Conservation (phyloP, 2,329 filamentous ascomycete genomes). For the Diplodia intermedia region DNA sequence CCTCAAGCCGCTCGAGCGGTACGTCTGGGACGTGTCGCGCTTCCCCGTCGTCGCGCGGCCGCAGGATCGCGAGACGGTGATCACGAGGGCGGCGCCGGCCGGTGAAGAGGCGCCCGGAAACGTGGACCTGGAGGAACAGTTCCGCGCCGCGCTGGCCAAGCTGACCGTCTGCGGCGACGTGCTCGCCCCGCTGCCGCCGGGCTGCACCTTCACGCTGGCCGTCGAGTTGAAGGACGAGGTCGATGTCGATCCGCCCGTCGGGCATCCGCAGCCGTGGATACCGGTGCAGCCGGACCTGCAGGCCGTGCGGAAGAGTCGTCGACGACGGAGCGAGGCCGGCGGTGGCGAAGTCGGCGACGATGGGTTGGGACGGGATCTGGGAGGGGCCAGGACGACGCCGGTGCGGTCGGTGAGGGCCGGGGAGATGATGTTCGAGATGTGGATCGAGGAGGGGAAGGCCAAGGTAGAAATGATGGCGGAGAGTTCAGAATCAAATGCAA, state of each 20-base stretch:
- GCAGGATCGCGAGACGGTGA: conserved; percentile 58
- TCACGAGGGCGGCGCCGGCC: conserved; percentile 44
- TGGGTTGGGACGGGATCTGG: conserved; percentile 50
- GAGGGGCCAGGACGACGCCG: conserved; percentile 64
- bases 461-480: conserved; percentile 50
- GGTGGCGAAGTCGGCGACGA: conserved; percentile 26
- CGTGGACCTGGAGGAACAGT: conserved; percentile 72
- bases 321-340: conserved; percentile 37
- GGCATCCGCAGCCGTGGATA: conserved; percentile 56
- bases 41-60: conserved; percentile 58
- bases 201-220: conserved; percentile 77
- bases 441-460: conserved; percentile 70
- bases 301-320: conserved; percentile 29
- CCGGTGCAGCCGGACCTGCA: conserved; percentile 17
- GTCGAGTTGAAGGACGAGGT: conserved; percentile 72
- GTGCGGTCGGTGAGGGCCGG: conserved; percentile 69
- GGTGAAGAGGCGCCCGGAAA: not conserved
- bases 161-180: conserved; percentile 66
- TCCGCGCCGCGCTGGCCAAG: conserved; percentile 70
- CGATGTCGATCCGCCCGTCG: conserved; percentile 55
- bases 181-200: conserved; percentile 64
- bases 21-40: conserved; percentile 64
- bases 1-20: conserved; percentile 61
- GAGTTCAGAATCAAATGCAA: not conserved
- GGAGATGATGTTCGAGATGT: conserved; percentile 71